Percentiles rank a stretch among this genome's conserved stretches.
These are phyloP conservation scores for Cladophialophora chaetospira DNA, from an alignment of 2,329 filamentous ascomycete genomes.

Conservation along the genomic window DNA sequence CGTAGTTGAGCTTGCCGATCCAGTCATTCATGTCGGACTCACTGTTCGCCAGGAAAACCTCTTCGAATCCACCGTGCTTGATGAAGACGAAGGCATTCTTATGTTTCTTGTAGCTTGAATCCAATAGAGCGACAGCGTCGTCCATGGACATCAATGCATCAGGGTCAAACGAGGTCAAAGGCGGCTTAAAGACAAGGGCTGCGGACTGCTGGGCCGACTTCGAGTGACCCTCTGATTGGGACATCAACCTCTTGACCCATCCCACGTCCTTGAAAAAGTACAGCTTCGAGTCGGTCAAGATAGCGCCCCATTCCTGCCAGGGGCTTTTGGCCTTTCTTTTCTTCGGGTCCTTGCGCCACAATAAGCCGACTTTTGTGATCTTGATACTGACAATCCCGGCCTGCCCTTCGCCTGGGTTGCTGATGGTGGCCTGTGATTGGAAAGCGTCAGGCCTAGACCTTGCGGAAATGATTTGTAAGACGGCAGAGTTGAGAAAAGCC, in stretches of 20 bases:
- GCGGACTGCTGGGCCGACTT: conserved; percentile 74
- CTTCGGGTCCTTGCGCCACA: conserved; percentile 93
- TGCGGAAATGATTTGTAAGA: conserved; percentile 92
- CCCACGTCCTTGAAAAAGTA: conserved; percentile 93
- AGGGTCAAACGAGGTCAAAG: conserved; percentile 87
- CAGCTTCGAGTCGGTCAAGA: conserved; percentile 92
- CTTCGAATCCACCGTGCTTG: conserved; percentile 81
- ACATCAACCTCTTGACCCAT: conserved; percentile 89
- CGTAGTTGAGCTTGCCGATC: conserved; percentile 94
- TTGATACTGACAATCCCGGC: conserved; percentile 96
- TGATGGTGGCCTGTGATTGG: conserved; percentile 81
- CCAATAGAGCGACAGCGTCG: conserved; percentile 83
- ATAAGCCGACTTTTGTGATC: conserved; percentile 88
- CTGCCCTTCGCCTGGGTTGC: conserved; percentile 82
- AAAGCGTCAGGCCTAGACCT: conserved; percentile 93
- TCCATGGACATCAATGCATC: conserved; percentile 93
- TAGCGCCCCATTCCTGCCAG: conserved; percentile 98
- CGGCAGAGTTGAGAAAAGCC: conserved; percentile 86
- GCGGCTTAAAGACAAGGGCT: conserved; percentile 86
- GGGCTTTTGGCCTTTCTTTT: conserved; percentile 93
- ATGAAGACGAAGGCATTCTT: conserved; percentile 94
- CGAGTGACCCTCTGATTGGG: conserved; percentile 80
- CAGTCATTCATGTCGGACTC: conserved; percentile 95
- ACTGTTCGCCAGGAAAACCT: conserved; percentile 85
- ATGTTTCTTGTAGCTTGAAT: conserved; percentile 84